Evolutionary conservation across 2,329 filamentous ascomycete species (phyloP), one percentile per base, ranked within the genome.

Genomic region (Coniella lustricola): DNA sequence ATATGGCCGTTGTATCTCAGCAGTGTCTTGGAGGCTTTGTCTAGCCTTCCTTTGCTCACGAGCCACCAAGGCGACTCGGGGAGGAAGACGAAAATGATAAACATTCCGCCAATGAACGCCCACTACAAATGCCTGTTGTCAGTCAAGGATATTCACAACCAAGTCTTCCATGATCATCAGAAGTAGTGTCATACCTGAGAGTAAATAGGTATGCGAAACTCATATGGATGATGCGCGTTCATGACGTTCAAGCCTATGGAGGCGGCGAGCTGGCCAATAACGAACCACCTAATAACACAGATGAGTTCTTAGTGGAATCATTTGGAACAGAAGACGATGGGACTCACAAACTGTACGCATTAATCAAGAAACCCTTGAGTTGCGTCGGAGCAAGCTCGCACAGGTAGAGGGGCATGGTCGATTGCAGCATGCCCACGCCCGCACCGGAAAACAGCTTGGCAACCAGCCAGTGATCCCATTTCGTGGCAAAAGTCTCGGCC

Each of bases 71-170:
- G 48, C 4, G 54, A 52, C 18, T 56, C 54, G 3, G 54, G 54
- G 13, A 56, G 48, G 47, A 49, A 54, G 14, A 56, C 2, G 21
- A 54, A 56, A n/a, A 56, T 54, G n/a, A 47, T 46, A 17, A 55
- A 21, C 54, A 56, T 55, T 9, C 55, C 25, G 2, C 51, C 54
- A n/a, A 56, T 25, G 14, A 55, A 55, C 3, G 20, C 53, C 54
- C 54, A 56, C 33, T 55, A 52, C 1, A 17, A 8, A 4, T 16
- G 12, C 25, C 38, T 10, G 7, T 40, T 12, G 3, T 38, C 8
- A 38, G 36, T 38, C 12, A n/a, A n/a, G n/a, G n/a, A 3, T 8
- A 14, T 14, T 22, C 12, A 17, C 36, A 14, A 18, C 14, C 7
- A 13, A 2, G 20, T 3, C 1, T 21, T 7, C 7, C 20, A n/a